A percentile compares a stretch with the other conserved stretches of the same genome.
These are phyloP conservation scores for Phyllosticta capitalensis DNA, from an alignment of 2,329 filamentous ascomycete genomes.

Conservation along the genomic window DNA sequence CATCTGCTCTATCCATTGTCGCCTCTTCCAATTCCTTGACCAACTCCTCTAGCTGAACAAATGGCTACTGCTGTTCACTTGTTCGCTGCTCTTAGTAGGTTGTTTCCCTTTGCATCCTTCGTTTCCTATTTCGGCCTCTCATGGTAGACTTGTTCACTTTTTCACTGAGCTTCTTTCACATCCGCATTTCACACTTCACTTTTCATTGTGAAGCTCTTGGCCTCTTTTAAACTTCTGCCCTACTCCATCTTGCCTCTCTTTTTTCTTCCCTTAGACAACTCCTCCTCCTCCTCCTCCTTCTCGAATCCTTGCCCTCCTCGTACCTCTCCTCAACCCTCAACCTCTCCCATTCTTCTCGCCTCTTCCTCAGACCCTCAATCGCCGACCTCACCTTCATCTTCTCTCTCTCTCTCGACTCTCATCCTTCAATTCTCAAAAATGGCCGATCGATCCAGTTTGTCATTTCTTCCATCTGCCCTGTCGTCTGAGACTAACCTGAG, in stretches of 20 bases:
- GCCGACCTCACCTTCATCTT: background rate
- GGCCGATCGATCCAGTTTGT: background rate
- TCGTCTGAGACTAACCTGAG: background rate
- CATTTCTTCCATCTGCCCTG: background rate
- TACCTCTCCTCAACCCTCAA: background rate
- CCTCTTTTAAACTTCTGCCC: background rate
- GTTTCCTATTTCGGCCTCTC: background rate
- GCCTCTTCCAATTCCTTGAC: constrained; percentile 5
- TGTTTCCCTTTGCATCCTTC: background rate
- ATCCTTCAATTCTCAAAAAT: background rate
- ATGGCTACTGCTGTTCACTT: background rate
- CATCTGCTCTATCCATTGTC: constrained; percentile 3
- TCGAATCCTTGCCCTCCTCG: background rate
- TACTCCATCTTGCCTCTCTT: background rate
- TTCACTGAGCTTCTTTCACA: background rate
- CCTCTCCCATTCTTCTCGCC: background rate
- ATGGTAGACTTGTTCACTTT: background rate
- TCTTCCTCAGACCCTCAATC: background rate
- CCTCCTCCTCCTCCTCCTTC: background rate
- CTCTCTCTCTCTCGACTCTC: background rate
- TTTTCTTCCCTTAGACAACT: background rate
- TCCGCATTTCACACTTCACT: background rate
- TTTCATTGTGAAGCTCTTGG: background rate
- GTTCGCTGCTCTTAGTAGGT: background rate
- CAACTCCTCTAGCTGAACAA: background rate